Conservation (phyloP, 768 basidiomycete genomes). For the Cubamyces sp. region DNA sequence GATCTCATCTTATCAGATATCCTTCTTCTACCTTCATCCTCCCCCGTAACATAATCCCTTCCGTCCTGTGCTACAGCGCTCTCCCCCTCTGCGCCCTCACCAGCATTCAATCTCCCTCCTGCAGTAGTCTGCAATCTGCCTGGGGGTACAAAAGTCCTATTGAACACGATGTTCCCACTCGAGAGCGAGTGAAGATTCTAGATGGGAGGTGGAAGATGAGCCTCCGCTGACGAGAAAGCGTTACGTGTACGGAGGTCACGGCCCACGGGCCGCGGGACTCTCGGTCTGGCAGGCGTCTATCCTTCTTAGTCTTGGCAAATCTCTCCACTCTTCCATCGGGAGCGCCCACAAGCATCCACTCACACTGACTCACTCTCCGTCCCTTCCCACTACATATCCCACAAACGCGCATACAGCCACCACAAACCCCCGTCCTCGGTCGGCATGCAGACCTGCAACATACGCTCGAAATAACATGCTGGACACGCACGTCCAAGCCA, state of each 20-base stretch:
- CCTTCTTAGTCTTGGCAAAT: neutral
- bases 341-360: constrained; percentile 12
- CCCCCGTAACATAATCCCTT: neutral
- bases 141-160: too few relatives aligned
- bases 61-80: neutral
- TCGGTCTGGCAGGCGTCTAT: neutral
- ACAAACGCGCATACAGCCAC: too few relatives aligned
- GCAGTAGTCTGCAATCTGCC: too few relatives aligned
- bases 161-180: too few relatives aligned
- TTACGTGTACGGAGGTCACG: constrained; percentile 5
- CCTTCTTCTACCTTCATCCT: neutral
- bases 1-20: constrained; percentile 1
- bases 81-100: neutral
- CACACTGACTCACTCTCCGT: neutral
- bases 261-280: constrained; percentile 7
- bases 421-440: too few relatives aligned
- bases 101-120: neutral
- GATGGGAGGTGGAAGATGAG: neutral
- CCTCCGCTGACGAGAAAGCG: neutral
- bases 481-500: too few relatives aligned
- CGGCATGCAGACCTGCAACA: too few relatives aligned
- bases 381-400: neutral
- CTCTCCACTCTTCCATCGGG: neutral
- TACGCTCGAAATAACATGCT: too few relatives aligned
- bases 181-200: neutral